Evolutionary conservation across 768 basidiomycete species (phyloP), one percentile per base, ranked within the genome.

Genomic region (Lactarius evosmus): DNA sequence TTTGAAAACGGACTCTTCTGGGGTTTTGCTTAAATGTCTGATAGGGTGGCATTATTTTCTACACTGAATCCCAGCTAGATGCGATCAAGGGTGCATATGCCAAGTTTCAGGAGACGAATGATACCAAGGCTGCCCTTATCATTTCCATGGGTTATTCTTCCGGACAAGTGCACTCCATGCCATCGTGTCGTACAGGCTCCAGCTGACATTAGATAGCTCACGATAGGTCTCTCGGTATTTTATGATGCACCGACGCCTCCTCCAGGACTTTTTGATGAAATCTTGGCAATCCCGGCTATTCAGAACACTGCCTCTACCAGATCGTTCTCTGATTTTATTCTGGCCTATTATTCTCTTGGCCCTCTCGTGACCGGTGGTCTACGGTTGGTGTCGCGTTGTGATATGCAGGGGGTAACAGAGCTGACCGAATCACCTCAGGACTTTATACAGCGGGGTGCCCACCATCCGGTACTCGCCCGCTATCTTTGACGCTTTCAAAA

Each of bases 201-300:
- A 49, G 22, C 46, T 49, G 12, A 49, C 46, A 14, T 49, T 6
- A 25, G 25, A 25, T 49, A 49, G 46, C 16, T 49, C 12, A 2
- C 4, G 12, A 25, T 25, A 49, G 1, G 2, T 14, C 22, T 49
- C 22, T n/a, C 53, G 8, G 2, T 58, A 12, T 70, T 67, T 30
- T 70, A 70, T 55, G 67, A 70, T 49, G 69, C 54, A 1, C 69
- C 70, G 3, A 60, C 61, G 2, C 64, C 67, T 9, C 59, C 67
- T 4, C 50, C 30, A 0, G 67, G 65, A 7, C 41, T 65, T 2
- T 70, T 71, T 34, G 69, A 70, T 7, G 69, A 61, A 25, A 56
- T 70, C 50, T 52, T 70, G 56, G 57, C 65, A 0, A 66, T 66
- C 7, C 66, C 66, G 2, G 1, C 56, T 30, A 33, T 4, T 9